phyloP scores from a whole-genome alignment of 345 rosid genomes.

The Syzygium aqueum region DNA sequence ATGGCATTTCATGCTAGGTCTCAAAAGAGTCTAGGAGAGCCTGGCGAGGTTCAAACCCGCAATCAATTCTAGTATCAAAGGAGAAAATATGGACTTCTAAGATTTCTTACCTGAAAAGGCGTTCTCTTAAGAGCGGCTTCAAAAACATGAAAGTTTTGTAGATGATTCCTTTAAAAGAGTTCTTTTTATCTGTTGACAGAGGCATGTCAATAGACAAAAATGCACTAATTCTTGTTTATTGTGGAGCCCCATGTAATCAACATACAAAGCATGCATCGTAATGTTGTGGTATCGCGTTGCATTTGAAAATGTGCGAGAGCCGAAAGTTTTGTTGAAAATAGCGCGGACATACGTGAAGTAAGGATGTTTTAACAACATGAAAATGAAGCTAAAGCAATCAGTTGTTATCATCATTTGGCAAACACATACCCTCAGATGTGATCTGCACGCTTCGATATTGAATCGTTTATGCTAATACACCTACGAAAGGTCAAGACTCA shows the following conservation, averaged over 20 bases:
- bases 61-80: background rate
- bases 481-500: background rate
- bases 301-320: accelerated
- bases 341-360: background rate
- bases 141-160: too few species aligned
- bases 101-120: background rate
- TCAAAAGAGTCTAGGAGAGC: background rate
- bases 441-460: background rate
- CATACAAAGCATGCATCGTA: background rate
- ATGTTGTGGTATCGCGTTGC: accelerated
- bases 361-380: background rate
- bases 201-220: background rate
- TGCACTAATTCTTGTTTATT: background rate
- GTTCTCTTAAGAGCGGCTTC: background rate
- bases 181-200: background rate
- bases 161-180: too few species aligned
- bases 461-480: background rate
- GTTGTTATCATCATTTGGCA: background rate
- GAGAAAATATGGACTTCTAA: background rate
- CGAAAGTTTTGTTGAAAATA: background rate
- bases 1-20: background rate
- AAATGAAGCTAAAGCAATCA: background rate
- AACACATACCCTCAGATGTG: background rate
- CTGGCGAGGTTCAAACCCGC: background rate
- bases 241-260: background rate